Conservation (phyloP, 768 basidiomycete genomes). For the Naganishia kalamii region DNA sequence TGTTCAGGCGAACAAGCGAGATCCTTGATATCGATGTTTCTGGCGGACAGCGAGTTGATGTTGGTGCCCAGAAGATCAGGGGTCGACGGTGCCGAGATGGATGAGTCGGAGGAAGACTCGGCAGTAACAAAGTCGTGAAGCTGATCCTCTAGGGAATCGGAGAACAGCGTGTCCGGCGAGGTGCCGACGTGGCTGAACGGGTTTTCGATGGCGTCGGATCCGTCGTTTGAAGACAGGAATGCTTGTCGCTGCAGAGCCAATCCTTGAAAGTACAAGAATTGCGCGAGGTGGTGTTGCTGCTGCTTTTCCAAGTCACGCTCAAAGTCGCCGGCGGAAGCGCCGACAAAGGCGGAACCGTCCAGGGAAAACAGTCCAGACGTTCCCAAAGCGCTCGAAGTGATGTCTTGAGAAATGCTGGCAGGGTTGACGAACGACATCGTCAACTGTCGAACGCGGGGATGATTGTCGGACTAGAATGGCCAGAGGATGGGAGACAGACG, state of each 20-base stretch:
- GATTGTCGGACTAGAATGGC: no score
- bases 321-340: neutral
- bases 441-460: neutral
- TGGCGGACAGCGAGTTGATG: neutral
- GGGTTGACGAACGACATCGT: constrained; percentile 12
- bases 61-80: constrained; percentile 1
- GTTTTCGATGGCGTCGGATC: neutral
- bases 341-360: neutral
- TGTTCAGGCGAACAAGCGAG: neutral
- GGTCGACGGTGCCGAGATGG: constrained; percentile 1
- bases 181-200: neutral
- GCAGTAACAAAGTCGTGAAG: neutral
- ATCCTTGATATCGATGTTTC: neutral
- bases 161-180: neutral
- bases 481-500: no score
- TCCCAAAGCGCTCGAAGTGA: neutral
- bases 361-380: neutral
- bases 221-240: no score
- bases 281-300: constrained; percentile 18
- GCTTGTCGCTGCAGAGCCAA: constrained; percentile 14
- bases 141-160: neutral
- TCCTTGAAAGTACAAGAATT: constrained; percentile 19
- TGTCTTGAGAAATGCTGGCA: neutral
- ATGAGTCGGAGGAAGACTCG: neutral
- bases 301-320: constrained; percentile 18